Conservation (phyloP, 225 moss, liverwort and hornwort species). For the Asterella californica region DNA sequence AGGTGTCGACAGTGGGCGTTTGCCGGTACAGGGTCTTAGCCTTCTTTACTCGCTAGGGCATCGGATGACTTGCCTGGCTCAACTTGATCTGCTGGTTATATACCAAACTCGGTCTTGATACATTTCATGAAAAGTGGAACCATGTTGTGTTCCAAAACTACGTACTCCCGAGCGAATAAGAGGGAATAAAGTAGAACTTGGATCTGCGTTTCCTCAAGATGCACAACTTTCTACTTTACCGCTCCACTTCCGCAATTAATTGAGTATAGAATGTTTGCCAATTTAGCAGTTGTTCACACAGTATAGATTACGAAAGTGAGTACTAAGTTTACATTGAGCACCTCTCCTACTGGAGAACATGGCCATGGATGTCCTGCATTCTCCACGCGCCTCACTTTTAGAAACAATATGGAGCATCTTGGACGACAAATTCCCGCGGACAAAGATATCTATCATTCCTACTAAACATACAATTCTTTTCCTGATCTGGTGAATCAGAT, state of each 20-base stretch:
- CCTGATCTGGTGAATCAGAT: conserved; percentile 18
- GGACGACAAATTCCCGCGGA: conserved; percentile 13
- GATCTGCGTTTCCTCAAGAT: background rate
- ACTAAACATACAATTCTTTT: conserved; percentile 31
- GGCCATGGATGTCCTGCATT: conserved; percentile 13
- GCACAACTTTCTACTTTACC: background rate
- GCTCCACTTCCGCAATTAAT: background rate
- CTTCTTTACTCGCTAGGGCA: too few relatives aligned
- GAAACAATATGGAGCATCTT: conserved; percentile 20
- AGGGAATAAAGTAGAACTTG: background rate
- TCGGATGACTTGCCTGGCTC: too few relatives aligned
- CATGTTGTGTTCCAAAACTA: background rate
- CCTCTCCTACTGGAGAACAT: conserved; percentile 10
- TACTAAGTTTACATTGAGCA: conserved; percentile 19
- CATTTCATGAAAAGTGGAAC: background rate
- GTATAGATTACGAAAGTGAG: conserved; percentile 19
- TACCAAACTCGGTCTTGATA: background rate
- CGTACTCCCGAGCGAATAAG: background rate
- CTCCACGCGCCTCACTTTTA: conserved; percentile 22
- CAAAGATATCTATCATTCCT: conserved; percentile 21
- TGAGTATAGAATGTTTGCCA: conserved; percentile 10
- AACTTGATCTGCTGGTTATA: too few relatives aligned
- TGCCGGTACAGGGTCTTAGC: too few relatives aligned
- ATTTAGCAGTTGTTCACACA: conserved; percentile 26
- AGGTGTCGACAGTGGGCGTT: too few relatives aligned